phyloP scores from a whole-genome alignment of 2,329 filamentous ascomycete genomes.

The Cordyceps pruinosa region DNA sequence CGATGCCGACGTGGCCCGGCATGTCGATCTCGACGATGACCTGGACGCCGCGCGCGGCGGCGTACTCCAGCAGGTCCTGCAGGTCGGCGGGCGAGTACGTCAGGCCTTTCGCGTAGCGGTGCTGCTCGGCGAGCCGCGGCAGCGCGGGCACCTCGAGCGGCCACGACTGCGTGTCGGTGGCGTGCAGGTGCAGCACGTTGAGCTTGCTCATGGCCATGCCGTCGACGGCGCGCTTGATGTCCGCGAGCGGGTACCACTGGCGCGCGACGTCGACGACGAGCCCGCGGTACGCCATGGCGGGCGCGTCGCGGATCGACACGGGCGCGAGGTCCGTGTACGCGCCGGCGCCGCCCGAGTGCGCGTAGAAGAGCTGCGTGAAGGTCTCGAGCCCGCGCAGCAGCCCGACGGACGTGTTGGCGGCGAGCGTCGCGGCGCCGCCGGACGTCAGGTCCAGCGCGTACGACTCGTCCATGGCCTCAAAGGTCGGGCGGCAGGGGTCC shows the following conservation, averaged over 20 bases:
- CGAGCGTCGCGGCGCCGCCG: slow-evolving; percentile 54
- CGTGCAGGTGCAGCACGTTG: slow-evolving; percentile 74
- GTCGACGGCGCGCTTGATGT: slow-evolving; percentile 71
- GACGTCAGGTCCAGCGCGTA: slow-evolving; percentile 59
- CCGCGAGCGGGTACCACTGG: slow-evolving; percentile 59
- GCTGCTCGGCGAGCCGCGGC: slow-evolving; percentile 54
- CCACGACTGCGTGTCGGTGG: slow-evolving; percentile 83
- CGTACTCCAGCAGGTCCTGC: slow-evolving; percentile 61
- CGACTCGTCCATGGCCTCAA: slow-evolving; percentile 64
- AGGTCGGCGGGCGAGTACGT: slow-evolving; percentile 63
- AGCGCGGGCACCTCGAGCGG: slow-evolving; percentile 72
- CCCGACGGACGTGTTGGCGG: slow-evolving; percentile 59
- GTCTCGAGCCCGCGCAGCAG: slow-evolving; percentile 65
- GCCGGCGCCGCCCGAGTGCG: slow-evolving; percentile 49
- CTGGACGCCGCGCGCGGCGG: slow-evolving; percentile 59
- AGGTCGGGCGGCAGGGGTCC: slow-evolving; percentile 45
- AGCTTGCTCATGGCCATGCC: slow-evolving; percentile 73
- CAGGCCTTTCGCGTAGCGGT: slow-evolving; percentile 63
- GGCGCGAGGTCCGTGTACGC: slow-evolving; percentile 68
- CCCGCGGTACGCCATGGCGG: slow-evolving; percentile 70
- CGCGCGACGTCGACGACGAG: slow-evolving; percentile 72
- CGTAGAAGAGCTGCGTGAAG: slow-evolving; percentile 73
- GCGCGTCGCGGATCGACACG: slow-evolving; percentile 63
- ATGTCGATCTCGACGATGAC: slow-evolving; percentile 74
- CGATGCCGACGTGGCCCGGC: slow-evolving; percentile 70